Percentiles rank a stretch among this genome's conserved stretches.
These are phyloP conservation scores for Saccharomycopsis capsularis DNA, from an alignment of 805 yeast species.

Conservation along the genomic window DNA sequence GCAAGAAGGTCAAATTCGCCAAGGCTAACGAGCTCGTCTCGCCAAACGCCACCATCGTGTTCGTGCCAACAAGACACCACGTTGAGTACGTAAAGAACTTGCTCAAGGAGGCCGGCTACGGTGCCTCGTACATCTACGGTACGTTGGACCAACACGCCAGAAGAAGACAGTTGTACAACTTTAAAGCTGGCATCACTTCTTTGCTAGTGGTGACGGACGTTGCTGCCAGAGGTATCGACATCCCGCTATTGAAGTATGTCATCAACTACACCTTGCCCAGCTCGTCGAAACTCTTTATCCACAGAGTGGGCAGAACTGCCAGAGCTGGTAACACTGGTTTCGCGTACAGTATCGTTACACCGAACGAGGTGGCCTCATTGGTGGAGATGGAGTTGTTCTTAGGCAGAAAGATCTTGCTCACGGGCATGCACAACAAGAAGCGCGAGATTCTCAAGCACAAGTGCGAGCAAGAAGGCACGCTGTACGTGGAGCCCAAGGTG, in stretches of 20 bases:
- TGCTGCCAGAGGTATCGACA: slow-evolving; percentile 98
- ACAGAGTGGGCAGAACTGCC: slow-evolving; percentile 98
- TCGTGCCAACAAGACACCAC: slow-evolving; percentile 96
- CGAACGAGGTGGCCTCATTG: slow-evolving; percentile 81
- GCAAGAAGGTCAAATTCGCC: slow-evolving; percentile 53
- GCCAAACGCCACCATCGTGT: slow-evolving; percentile 78
- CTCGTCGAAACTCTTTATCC: slow-evolving; percentile 88
- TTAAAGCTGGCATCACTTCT: slow-evolving; percentile 76
- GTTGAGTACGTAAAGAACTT: slow-evolving; percentile 81
- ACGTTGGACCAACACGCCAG: slow-evolving; percentile 93
- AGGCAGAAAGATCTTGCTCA: slow-evolving; percentile 70
- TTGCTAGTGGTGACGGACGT: slow-evolving; percentile 96
- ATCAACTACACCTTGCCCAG: slow-evolving; percentile 86
- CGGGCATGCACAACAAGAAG: slow-evolving; percentile 62
- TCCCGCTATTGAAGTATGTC: slow-evolving; percentile 92
- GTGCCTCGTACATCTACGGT: slow-evolving; percentile 86
- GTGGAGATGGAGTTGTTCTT: slow-evolving; percentile 85
- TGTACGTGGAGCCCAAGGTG: slow-evolving; percentile 47
- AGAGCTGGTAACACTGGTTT: slow-evolving; percentile 98
- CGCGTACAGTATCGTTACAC: slow-evolving; percentile 88
- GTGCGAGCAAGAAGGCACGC: slow-evolving; percentile 35
- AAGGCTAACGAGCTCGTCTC: slow-evolving; percentile 82
- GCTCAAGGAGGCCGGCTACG: slow-evolving; percentile 72
- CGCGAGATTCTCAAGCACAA: slow-evolving; percentile 43
- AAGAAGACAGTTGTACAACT: slow-evolving; percentile 76